Evolutionary conservation across 2,329 filamentous ascomycete species (phyloP), one percentile per base, ranked within the genome.

Genomic region (Ceratocystis eucalypticola): DNA sequence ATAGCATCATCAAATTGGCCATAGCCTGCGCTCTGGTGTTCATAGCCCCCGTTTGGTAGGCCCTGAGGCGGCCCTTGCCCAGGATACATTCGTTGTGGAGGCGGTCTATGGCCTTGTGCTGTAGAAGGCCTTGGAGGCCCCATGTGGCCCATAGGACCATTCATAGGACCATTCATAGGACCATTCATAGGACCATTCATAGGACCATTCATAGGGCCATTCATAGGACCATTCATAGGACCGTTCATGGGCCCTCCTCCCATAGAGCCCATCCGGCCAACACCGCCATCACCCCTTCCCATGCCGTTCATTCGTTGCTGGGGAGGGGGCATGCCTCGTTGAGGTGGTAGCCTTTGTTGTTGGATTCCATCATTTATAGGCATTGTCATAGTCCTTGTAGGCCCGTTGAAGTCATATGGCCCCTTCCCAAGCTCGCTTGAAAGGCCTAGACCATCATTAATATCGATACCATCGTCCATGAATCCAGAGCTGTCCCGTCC

Each of bases 351-450:
- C 70, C 73, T 72, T 28, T 41, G 73, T 20, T 73, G 76, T 44
- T 77, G 74, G 70, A 76, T 74, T 28, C 45, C 64, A 10, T 80
- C 77, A 66, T 81, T 78, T 2, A 77, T 73, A 1, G 84, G 83
- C 81, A 85, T 83, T 4, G 84, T 87, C 79, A 81, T 82, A 67
- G 83, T 86, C 70, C 84, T 77, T n/a, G 75, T 72, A 7, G 81
- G 82, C 1, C 80, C 79, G 0, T 77, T 81, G 69, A 81, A 84
- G 5, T 77, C 76, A 48, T 77, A 68, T 30, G 63, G 63, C 6
- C 66, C 66, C 37, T 68, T 61, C 12, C 59, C 61, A 69, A 37
- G 72, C 72, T 37, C 71, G 70, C 65, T 73, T 72, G 62, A 71
- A 73, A 65, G 74, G 72, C 8, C 71, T 66, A 46, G 70, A 73